These are phyloP conservation scores for Penicillium bialowiezense DNA, from an alignment of 495 filamentous ascomycete genomes.

Conservation along the genomic window DNA sequence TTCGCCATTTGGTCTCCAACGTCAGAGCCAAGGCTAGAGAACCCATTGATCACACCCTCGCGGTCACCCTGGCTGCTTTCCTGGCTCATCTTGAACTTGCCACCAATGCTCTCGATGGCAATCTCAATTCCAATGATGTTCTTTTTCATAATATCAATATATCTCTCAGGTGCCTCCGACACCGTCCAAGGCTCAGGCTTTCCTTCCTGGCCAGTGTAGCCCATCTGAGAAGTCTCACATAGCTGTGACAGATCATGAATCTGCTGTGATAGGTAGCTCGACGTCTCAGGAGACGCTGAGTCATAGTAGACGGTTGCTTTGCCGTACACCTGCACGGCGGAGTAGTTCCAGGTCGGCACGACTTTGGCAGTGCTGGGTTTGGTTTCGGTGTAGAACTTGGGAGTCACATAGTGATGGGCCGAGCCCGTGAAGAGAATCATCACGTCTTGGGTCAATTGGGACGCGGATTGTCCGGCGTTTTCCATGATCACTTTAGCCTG, in stretches of 20 bases:
- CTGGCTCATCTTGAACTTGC: conserved; percentile 60
- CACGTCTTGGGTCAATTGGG: conserved; percentile 19
- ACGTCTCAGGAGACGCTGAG: conserved; percentile 29
- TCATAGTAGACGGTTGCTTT: conserved; percentile 43
- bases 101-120: conserved; percentile 40
- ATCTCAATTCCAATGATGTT: conserved; percentile 53
- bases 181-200: conserved; percentile 42
- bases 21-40: conserved; percentile 40
- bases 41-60: conserved; percentile 47
- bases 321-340: conserved; percentile 52
- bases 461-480: conserved; percentile 5
- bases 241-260: conserved; percentile 40
- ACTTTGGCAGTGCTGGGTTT: conserved; percentile 55
- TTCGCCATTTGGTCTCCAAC: conserved; percentile 14
- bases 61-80: conserved; percentile 46
- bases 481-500: conserved; percentile 53
- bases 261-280: conserved; percentile 36
- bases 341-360: conserved; percentile 58
- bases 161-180: conserved; percentile 44
- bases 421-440: conserved; percentile 51
- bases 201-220: conserved; percentile 31
- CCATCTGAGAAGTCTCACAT: conserved; percentile 46
- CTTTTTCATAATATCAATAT: conserved; percentile 48
- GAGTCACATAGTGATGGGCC: conserved; percentile 53
- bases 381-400: conserved; percentile 55